Evolutionary conservation across 1,139 yeast genomes (phyloP).

Genomic region (Lizanozyma gosingica): DNA sequence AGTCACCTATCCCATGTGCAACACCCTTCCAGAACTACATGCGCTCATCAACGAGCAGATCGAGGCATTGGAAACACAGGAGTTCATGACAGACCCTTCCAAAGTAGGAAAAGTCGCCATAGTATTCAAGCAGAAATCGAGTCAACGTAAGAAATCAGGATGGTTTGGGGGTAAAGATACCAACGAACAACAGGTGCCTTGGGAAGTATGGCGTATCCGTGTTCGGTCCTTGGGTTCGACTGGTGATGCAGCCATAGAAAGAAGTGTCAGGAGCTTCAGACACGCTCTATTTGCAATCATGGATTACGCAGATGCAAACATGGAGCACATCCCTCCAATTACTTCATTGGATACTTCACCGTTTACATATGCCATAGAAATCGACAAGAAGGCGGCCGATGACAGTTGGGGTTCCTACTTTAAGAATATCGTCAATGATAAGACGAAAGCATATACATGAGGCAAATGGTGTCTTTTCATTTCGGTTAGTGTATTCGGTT

Average conservation of each 20-base stretch:
- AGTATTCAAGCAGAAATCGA: constrained; percentile 1
- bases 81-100: constrained; percentile 12
- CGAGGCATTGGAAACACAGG: constrained; percentile 20
- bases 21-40: constrained; percentile 30
- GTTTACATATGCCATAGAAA: constrained; percentile 29
- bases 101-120: constrained; percentile 3
- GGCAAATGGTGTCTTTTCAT: no score
- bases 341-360: constrained; percentile 37
- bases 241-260: constrained; percentile 19
- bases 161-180: neutral
- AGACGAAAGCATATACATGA: neutral
- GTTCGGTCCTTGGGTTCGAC: constrained; percentile 5
- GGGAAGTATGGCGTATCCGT: constrained; percentile 1
- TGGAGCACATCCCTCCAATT: constrained; percentile 41
- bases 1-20: constrained; percentile 34
- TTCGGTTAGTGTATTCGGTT: no score
- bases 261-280: constrained; percentile 18
- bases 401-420: constrained; percentile 38
- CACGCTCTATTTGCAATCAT: constrained; percentile 21
- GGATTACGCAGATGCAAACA: constrained; percentile 27
- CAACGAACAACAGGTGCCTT: constrained; percentile 1
- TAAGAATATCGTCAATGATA: constrained; percentile 14
- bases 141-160: neutral
- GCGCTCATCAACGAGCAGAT: constrained; percentile 29
- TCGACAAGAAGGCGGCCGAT: constrained; percentile 14